Conservation (phyloP, 805 yeast species). For the Starmerella potacharoeniae region DNA sequence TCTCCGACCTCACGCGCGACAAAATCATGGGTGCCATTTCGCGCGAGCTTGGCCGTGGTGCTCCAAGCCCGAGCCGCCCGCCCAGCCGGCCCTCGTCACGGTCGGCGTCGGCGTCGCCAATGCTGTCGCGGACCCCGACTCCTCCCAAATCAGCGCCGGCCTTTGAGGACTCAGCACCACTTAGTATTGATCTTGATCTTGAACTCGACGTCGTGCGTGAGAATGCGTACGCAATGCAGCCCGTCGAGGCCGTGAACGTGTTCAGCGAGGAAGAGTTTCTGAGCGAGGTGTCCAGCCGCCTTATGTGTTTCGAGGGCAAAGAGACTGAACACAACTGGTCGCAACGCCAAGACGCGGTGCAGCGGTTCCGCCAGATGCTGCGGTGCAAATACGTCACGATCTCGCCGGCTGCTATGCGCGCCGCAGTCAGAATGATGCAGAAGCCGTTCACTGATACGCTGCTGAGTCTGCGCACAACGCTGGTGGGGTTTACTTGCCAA, state of each 20-base stretch:
- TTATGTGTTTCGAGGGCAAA: constrained; percentile 44
- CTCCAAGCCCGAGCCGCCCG: neutral
- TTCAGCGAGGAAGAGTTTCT: constrained; percentile 26
- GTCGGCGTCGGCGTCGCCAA: neutral
- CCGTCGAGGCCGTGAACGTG: constrained; percentile 26
- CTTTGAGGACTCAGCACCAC: neutral
- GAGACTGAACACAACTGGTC: constrained; percentile 90
- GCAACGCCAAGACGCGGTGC: constrained; percentile 50
- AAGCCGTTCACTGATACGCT: constrained; percentile 59
- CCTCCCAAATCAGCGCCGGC: neutral
- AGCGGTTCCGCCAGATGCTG: constrained; percentile 46
- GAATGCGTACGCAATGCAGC: constrained; percentile 32
- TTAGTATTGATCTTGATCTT: neutral
- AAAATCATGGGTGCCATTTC: constrained; percentile 6
- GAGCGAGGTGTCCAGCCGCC: constrained; percentile 23
- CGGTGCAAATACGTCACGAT: constrained; percentile 41
- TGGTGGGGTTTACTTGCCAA: constrained; percentile 65
- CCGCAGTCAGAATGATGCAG: constrained; percentile 34
- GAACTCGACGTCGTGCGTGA: constrained; percentile 4
- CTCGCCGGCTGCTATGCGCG: constrained; percentile 23
- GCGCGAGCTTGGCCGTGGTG: neutral
- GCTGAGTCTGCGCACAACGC: constrained; percentile 70
- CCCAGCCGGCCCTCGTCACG: neutral
- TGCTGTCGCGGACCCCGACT: neutral
- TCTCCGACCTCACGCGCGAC: constrained; percentile 1